Evolutionary conservation across 2,329 filamentous ascomycete genomes (phyloP).

Genomic region (Dendrostoma leiphaemia): DNA sequence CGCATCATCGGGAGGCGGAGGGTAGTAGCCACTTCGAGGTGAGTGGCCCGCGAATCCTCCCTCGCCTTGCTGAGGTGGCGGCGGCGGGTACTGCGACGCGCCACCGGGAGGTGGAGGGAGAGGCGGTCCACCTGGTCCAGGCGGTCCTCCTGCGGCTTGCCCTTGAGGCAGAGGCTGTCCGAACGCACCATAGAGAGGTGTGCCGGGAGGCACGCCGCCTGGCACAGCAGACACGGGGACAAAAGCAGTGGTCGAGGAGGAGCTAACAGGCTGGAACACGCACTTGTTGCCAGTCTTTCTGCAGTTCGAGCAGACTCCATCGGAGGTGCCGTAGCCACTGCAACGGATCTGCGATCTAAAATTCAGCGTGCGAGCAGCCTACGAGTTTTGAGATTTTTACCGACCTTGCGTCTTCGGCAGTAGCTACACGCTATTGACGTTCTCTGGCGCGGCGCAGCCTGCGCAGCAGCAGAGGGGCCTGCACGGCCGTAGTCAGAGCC

Average conservation of each 20-base stretch:
- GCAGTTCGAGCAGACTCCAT: slow-evolving; percentile 60
- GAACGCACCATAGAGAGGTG: slow-evolving; percentile 55
- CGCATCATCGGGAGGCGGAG: slow-evolving; percentile 35
- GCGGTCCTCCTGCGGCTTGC: slow-evolving; percentile 3
- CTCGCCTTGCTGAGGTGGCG: slow-evolving; percentile 12
- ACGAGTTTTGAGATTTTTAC: slow-evolving; percentile 7
- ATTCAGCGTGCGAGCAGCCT: background rate
- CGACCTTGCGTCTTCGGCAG: slow-evolving; percentile 60
- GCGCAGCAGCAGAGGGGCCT: slow-evolving; percentile 39
- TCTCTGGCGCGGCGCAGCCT: slow-evolving; percentile 55
- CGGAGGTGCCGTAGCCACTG: slow-evolving; percentile 57
- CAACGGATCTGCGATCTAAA: slow-evolving; percentile 50
- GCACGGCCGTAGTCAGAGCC: slow-evolving; percentile 30
- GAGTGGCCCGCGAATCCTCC: slow-evolving; percentile 28
- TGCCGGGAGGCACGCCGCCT: slow-evolving; percentile 57
- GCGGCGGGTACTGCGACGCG: slow-evolving; percentile 19
- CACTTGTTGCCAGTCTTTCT: slow-evolving; percentile 62
- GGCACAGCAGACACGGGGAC: slow-evolving; percentile 57
- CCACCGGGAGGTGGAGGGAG: slow-evolving; percentile 19
- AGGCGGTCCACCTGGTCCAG: slow-evolving; percentile 14
- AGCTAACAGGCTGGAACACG: slow-evolving; percentile 59
- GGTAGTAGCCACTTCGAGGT: slow-evolving; percentile 33
- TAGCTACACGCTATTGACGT: slow-evolving; percentile 61
- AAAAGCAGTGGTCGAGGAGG: slow-evolving; percentile 54
- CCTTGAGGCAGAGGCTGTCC: slow-evolving; percentile 48